Conservation (phyloP, 805 yeast species). For the Lipomyces yamanashiensis region DNA sequence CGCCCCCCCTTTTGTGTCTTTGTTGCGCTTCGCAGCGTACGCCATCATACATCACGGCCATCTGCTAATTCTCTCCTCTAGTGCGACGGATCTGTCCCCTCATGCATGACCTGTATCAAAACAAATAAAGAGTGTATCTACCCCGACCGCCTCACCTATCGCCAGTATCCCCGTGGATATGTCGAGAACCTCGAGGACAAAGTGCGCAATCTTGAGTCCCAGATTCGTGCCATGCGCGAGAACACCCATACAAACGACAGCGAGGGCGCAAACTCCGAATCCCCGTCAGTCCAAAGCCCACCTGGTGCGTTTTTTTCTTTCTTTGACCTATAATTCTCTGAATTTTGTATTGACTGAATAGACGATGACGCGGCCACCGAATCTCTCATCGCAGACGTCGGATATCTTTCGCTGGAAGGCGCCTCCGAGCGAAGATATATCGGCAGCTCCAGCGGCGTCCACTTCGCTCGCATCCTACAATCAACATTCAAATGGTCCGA, state of each 20-base stretch:
- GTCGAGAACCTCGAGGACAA: conserved; percentile 53
- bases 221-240: conserved; percentile 69
- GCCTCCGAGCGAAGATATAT: conserved; percentile 25
- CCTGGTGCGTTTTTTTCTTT: background rate
- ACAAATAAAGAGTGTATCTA: conserved; percentile 18
- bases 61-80: background rate
- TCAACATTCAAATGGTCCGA: conserved; percentile 22
- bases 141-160: conserved; percentile 24
- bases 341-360: background rate
- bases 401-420: conserved; percentile 22
- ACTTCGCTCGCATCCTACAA: conserved; percentile 23
- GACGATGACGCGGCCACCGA: conserved; percentile 19
- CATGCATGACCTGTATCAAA: conserved; percentile 25
- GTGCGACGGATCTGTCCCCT: conserved; percentile 28
- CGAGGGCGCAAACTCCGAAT: conserved; percentile 9
- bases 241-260: background rate
- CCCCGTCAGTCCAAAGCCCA: conserved; percentile 13
- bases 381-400: conserved; percentile 20
- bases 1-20: background rate
- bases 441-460: conserved; percentile 27
- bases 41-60: background rate
- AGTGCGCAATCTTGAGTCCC: conserved; percentile 78
- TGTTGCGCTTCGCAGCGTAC: background rate
- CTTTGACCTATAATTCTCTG: background rate
- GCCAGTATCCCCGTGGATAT: conserved; percentile 27